Percentiles rank a stretch among this genome's conserved stretches.
These are phyloP conservation scores for Kurtzmaniella quercitrusa DNA, from an alignment of 1,139 yeast genomes.

Conservation along the genomic window DNA sequence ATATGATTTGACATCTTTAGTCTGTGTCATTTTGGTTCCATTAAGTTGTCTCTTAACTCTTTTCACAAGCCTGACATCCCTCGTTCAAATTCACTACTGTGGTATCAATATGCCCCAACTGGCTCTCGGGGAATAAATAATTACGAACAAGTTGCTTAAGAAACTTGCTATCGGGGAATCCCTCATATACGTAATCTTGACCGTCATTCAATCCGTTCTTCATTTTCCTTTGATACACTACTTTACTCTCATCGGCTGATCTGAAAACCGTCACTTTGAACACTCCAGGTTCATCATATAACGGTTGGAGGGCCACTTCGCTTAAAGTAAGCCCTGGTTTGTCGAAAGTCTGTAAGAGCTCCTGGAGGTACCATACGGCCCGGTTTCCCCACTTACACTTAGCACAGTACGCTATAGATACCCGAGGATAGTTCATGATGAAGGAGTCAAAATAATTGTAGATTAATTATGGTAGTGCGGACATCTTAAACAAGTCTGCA, in stretches of 20 bases:
- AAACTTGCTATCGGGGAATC: conserved; percentile 45
- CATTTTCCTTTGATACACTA: conserved; percentile 35
- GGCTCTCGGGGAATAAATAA: conserved; percentile 23
- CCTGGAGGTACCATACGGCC: conserved; percentile 46
- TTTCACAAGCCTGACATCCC: conserved; percentile 1
- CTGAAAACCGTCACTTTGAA: conserved; percentile 25
- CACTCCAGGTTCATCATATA: conserved; percentile 34
- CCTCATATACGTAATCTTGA: conserved; percentile 34
- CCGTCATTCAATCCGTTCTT: conserved; percentile 26
- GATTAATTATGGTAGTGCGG: too few species aligned
- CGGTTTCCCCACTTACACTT: conserved; percentile 48
- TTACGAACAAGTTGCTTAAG: conserved; percentile 33
- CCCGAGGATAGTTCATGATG: conserved; percentile 20
- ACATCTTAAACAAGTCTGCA: too few species aligned
- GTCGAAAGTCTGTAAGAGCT: conserved; percentile 40
- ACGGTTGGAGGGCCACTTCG: conserved; percentile 36
- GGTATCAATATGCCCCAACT: conserved; percentile 33
- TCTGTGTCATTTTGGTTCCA: too few species aligned
- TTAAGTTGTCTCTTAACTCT: too few species aligned
- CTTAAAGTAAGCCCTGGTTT: conserved; percentile 20
- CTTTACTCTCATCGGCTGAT: conserved; percentile 10
- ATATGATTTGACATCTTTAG: too few species aligned
- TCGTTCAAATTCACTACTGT: neutral
- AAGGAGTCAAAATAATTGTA: neutral
- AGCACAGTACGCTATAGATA: conserved; percentile 38